Evolutionary conservation across 1,139 yeast genomes (phyloP).

Genomic region (Yamadazyma triangularis): DNA sequence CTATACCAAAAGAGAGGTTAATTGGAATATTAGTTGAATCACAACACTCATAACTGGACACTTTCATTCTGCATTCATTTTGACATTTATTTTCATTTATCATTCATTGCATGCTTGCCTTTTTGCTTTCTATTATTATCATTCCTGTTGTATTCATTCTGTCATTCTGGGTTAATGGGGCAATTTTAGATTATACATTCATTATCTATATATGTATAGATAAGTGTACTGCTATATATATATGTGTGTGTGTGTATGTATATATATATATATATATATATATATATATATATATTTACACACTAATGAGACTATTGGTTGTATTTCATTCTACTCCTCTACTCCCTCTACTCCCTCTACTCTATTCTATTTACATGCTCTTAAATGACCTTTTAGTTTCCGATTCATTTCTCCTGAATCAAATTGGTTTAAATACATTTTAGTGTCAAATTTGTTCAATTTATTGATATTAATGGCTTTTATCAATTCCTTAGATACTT

Average conservation of each 20-base stretch:
- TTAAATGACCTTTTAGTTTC: slow-evolving; percentile 3
- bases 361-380: background rate
- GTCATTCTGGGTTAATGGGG: no score
- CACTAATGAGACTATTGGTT: no score
- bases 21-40: slow-evolving; percentile 17
- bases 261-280: no score
- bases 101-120: background rate
- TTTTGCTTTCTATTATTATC: background rate
- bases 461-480: slow-evolving; percentile 6
- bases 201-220: no score
- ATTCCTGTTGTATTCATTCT: no score
- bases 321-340: no score
- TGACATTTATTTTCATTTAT: background rate
- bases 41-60: no score
- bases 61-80: background rate
- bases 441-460: slow-evolving; percentile 9
- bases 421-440: slow-evolving; percentile 12
- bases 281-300: no score
- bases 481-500: slow-evolving; percentile 11
- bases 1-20: slow-evolving; percentile 14
- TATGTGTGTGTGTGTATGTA: no score
- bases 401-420: slow-evolving; percentile 7
- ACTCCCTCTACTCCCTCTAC: no score
- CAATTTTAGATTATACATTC: no score
- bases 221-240: no score